Evolutionary conservation across 78 protist genomes (phyloP).

Genomic region (Corallochytrium limacisporum): DNA sequence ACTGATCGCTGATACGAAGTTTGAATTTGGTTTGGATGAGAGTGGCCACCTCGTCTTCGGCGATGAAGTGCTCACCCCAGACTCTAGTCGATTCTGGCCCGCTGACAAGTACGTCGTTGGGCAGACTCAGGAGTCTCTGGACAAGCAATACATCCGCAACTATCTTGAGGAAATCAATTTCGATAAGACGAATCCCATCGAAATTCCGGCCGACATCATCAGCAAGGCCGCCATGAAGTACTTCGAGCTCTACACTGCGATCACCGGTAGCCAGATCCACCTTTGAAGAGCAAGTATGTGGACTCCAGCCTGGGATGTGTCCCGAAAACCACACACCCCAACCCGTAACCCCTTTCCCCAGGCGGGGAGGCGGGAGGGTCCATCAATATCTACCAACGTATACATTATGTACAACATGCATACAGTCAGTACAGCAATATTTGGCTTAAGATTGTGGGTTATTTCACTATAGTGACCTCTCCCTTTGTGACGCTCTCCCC

Average conservation of each 20-base stretch:
- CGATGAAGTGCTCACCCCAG: slow-evolving; percentile 49
- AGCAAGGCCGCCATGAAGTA: slow-evolving; percentile 8
- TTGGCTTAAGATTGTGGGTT: too few relatives aligned
- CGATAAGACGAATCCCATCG: slow-evolving; percentile 12
- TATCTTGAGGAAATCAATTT: slow-evolving; percentile 20
- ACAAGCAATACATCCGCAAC: slow-evolving; percentile 32
- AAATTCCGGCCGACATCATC: slow-evolving; percentile 19
- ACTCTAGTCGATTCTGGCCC: slow-evolving; percentile 41
- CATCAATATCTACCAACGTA: too few relatives aligned
- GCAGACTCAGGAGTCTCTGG: background rate
- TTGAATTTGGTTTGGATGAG: slow-evolving; percentile 36
- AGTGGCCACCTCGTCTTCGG: slow-evolving; percentile 15
- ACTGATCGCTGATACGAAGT: slow-evolving; percentile 44
- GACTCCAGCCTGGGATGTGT: too few relatives aligned
- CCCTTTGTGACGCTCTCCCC: too few relatives aligned
- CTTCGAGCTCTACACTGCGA: slow-evolving; percentile 1
- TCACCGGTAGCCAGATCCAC: slow-evolving; percentile 23
- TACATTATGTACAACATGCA: too few relatives aligned
- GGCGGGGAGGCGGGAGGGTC: too few relatives aligned
- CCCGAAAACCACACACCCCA: too few relatives aligned
- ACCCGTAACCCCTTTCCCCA: too few relatives aligned
- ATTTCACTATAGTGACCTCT: too few relatives aligned
- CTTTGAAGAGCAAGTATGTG: too few relatives aligned
- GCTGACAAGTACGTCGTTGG: slow-evolving; percentile 12
- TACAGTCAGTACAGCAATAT: too few relatives aligned